Evolutionary conservation across 2,329 filamentous ascomycete genomes (phyloP), one percentile per base, ranked within the genome.

Genomic region (Biscogniauxia sp.): DNA sequence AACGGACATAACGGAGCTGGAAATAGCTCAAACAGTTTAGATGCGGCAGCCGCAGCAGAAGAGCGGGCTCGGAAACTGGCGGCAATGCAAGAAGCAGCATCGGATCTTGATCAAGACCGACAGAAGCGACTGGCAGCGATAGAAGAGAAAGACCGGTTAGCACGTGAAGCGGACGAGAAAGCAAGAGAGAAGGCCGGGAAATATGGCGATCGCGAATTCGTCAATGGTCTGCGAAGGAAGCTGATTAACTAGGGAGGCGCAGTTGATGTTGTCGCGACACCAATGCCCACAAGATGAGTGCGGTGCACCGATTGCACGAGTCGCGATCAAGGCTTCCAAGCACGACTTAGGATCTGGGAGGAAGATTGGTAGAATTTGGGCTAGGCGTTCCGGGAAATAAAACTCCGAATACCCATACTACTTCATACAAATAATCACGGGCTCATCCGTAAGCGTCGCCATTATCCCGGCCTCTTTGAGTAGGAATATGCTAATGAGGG

Each of bases 81-180:
- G 17, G 88, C 86, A 8, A 92, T 93, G 90, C 88, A 91, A 72
- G 82, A 83, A 19, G 88, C 87, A 26, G 90, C 90, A 4, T 82
- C 81, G 1, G 85, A 89, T 11, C 79, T 96, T 54, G 90, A 94
- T 68, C 72, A 79, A n/a, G 87, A 90, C 66, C 87, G 92, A 32
- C 84, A 85, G 65, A 82, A 84, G 61, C 84, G 92, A 23, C 78
- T 96, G 9, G 84, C 85, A 0, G 85, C 86, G 1, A 77, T 93
- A 19, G 87, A 85, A 23, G 84, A 86, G 64, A 81, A 81, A 62
- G 92, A 96, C 67, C 82, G 84, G 54, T 79, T 78, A 19, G 84
- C 87, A 52, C 81, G 82, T 13, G 87, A 91, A 62, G 84, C 85
- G 0, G 92, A 96, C 57, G 86, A 92, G 28, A 78, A 74, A 62